Evolutionary conservation across 768 basidiomycete genomes (phyloP), one percentile per base, ranked within the genome.

Genomic region (Leucocoprinus leucothites): DNA sequence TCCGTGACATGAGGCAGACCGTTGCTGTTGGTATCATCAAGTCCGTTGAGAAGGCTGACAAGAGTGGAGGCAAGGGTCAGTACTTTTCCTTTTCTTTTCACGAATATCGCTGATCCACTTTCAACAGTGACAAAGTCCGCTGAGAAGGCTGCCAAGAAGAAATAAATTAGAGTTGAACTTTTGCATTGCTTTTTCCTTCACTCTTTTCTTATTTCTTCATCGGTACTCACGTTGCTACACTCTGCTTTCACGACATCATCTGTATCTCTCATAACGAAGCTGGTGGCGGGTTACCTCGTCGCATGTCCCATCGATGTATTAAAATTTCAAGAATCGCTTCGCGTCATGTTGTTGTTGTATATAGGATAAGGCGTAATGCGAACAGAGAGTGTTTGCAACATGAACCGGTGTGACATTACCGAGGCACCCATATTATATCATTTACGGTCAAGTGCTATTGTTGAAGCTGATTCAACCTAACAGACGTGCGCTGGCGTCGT

Each of bases 1-100:
- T 97, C 74, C 94, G 94, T 87, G 94, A 97, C 83, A 97, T 98
- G 95, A 89, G 95, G 74, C 95, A 98, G 80, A 97, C 96, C 60
- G 96, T 99, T 61, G 94, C 94, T 62, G 94, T 97, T 67, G 94
- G 94, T 76, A 90, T 98, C 80, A 97, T 98, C 85, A 98, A 98
- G 82, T 84, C 86, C 58, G 94, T 97, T 61, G 94, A 97, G 52
- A 96, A 95, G 86, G 83, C 92, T 62, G 94, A 95, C 57, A 94
- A 92, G 75, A 64, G 78, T 68, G 79, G 82, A 66, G 94, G 94
- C 65, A 96, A 96, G 84, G 85, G 87, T 87, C 65, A 69, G 78
- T 72, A 14, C 11, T 25, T 42, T 31, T 9, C 1, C 19, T 51
- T 25, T 53, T 38, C 6, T 5, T 21, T n/a, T 35, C n/a, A 16